These are phyloP conservation scores for Gryganskiella cystojenkinii DNA, from an alignment of 192 early-diverging fungal species.

Conservation along the genomic window DNA sequence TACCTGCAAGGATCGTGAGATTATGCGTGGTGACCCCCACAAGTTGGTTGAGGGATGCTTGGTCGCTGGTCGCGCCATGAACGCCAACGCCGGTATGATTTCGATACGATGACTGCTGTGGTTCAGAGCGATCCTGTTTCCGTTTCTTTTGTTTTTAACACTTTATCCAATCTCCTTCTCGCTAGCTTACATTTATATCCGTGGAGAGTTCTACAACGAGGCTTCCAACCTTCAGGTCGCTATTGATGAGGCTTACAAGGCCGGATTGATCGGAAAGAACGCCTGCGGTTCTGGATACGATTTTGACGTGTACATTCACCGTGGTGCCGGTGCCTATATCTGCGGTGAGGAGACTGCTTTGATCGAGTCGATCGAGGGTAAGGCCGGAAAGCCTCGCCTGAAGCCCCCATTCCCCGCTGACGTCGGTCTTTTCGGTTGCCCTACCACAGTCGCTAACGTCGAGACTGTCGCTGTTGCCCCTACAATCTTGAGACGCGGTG, in stretches of 20 bases:
- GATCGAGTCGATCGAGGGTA: slow-evolving; percentile 93
- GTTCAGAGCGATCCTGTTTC: too few relatives aligned
- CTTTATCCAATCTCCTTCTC: neutral
- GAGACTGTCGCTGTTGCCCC: slow-evolving; percentile 99
- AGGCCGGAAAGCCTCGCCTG: slow-evolving; percentile 97
- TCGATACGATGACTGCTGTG: too few relatives aligned
- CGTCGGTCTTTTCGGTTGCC: slow-evolving; percentile 97
- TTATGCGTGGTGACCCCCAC: slow-evolving; percentile 90
- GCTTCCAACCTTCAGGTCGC: slow-evolving; percentile 92
- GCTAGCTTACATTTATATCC: slow-evolving; percentile 95
- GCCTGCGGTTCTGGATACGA: slow-evolving; percentile 96
- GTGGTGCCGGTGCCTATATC: slow-evolving; percentile 97
- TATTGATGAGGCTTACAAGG: slow-evolving; percentile 98
- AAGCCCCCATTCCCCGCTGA: slow-evolving; percentile 99
- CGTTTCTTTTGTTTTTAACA: neutral
- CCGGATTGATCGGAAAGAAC: slow-evolving; percentile 98
- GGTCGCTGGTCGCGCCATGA: slow-evolving; percentile 95
- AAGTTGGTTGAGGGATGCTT: slow-evolving; percentile 98
- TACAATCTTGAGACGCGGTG: slow-evolving; percentile 86
- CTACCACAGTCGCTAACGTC: slow-evolving; percentile 99
- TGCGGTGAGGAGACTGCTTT: slow-evolving; percentile 96
- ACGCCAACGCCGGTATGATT: slow-evolving; percentile 84
- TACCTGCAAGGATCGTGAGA: slow-evolving; percentile 95
- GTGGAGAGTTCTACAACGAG: slow-evolving; percentile 98
- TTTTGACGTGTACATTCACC: slow-evolving; percentile 98